Evolutionary conservation across 129 eudicot genomes (phyloP), one percentile per base, ranked within the genome.

Genomic region (Flaveria trinervia): DNA sequence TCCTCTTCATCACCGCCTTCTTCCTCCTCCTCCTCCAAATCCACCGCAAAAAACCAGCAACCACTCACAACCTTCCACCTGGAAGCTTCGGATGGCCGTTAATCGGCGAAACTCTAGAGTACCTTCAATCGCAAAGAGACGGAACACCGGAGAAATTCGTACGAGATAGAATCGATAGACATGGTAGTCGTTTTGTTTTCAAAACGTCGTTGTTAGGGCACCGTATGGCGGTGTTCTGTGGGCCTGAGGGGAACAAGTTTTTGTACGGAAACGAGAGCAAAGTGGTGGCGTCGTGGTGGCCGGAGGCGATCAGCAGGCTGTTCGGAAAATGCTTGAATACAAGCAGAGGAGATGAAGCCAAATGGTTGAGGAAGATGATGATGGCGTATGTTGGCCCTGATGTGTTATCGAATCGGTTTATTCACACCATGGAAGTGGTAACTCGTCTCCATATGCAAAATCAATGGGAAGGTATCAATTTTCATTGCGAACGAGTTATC

Each of bases 261-360:
- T 60, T 89, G 75, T 89, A 84, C 65, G 79, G 83, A 0, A 86
- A 86, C 44, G 92, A 89, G 71, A 86, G 83, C 46, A 84, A 84
- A 71, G 55, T 74, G 66, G 96, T 86, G 14, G 79, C 78, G 2
- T 64, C 82, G 18, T 89, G 91, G 91, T 86, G 96, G 92, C 96
- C 96, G 14, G 16, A 54, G 14, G 43, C 89, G 4, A 82, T 85
- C 1, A 84, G 74, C 52, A 84, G 33, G 70, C 61, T 89, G 77
- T 81, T 89, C 2, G 88, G 84, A 1, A 71, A 41, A 22, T 83
- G 89, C 17, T 49, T 84, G 45, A 75, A 69, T 2, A 81, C 85
- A 0, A 66, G 50, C 45, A 82, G 56, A 1, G 87, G 88, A 0
- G 84, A 84, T 0, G 87, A 89, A 79, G 91, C 83, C 9, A 84